These are phyloP conservation scores for Gossypium australe DNA, from an alignment of 345 rosid species.

Conservation along the genomic window DNA sequence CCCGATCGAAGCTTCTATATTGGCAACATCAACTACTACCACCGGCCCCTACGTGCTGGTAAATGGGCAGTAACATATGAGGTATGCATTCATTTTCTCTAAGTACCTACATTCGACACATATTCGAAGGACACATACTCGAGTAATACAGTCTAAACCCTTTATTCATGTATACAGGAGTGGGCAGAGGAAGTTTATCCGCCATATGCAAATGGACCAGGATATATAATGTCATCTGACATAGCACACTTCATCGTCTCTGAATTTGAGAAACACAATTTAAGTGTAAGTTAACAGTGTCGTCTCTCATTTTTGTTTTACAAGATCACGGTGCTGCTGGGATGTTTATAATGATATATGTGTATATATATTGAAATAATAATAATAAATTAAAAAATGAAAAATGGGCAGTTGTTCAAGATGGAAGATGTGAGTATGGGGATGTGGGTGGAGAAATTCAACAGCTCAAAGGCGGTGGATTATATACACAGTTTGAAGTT, in stretches of 20 bases:
- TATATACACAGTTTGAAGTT: constrained; percentile 76
- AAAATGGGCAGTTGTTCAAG: constrained; percentile 65
- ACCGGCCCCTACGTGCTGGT: constrained; percentile 78
- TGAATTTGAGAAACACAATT: constrained; percentile 68
- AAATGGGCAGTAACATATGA: constrained; percentile 99
- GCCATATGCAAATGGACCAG: constrained; percentile 94
- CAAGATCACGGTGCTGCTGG: neutral
- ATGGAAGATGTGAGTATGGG: constrained; percentile 99
- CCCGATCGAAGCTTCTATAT: constrained; percentile 62
- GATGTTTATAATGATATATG: neutral
- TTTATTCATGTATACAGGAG: constrained; percentile 46
- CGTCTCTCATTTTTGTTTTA: neutral
- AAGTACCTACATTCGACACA: no score
- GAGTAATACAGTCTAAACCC: neutral
- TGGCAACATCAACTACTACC: constrained; percentile 86
- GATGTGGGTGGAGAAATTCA: constrained; percentile 97
- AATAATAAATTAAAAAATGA: neutral
- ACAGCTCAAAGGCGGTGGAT: constrained; percentile 65
- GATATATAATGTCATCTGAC: constrained; percentile 76
- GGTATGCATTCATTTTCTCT: constrained; percentile 34
- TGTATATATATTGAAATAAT: neutral
- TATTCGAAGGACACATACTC: no score
- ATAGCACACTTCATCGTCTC: constrained; percentile 68
- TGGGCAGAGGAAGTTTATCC: constrained; percentile 99
- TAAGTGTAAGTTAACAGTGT: constrained; percentile 46